These are phyloP conservation scores for Podaxis sp. DNA, from an alignment of 768 basidiomycete species.

Conservation along the genomic window DNA sequence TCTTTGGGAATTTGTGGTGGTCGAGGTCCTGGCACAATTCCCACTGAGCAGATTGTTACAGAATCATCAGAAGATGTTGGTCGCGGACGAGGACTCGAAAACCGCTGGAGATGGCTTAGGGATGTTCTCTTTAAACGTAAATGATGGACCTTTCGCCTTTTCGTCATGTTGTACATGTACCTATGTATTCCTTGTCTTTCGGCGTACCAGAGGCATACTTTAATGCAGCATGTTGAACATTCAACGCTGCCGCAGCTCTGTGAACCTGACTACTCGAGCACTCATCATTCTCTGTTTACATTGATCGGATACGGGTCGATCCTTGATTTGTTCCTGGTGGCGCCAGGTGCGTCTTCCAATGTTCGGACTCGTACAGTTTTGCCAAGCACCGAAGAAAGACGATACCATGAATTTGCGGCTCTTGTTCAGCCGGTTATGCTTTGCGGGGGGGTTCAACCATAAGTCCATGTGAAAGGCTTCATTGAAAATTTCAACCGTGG, in stretches of 20 bases:
- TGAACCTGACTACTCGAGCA: not conserved
- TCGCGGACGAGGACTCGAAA: not conserved
- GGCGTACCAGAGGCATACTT: not conserved
- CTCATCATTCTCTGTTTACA: not conserved
- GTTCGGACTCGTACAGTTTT: not conserved
- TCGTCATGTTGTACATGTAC: not conserved
- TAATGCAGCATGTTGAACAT: not conserved
- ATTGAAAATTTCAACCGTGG: conserved; percentile 13
- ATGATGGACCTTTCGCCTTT: not conserved
- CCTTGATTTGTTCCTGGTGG: not conserved
- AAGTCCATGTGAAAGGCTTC: not conserved
- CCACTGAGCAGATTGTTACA: not conserved
- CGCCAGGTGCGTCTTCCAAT: not conserved
- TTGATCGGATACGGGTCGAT: not conserved
- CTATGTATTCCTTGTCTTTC: not conserved
- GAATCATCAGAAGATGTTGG: not conserved
- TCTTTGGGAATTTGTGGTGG: not conserved
- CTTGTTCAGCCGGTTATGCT: not conserved
- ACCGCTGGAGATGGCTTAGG: conserved; percentile 30
- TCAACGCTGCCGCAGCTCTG: not conserved
- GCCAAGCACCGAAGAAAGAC: not conserved
- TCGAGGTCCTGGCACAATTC: not conserved
- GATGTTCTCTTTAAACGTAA: conserved; percentile 12
- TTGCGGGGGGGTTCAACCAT: not conserved
- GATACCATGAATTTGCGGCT: not conserved